Percentiles rank a stretch among this genome's conserved stretches.
These are phyloP conservation scores for Brasenia schreberi DNA, from an alignment of 164 flowering plant species.

Conservation along the genomic window DNA sequence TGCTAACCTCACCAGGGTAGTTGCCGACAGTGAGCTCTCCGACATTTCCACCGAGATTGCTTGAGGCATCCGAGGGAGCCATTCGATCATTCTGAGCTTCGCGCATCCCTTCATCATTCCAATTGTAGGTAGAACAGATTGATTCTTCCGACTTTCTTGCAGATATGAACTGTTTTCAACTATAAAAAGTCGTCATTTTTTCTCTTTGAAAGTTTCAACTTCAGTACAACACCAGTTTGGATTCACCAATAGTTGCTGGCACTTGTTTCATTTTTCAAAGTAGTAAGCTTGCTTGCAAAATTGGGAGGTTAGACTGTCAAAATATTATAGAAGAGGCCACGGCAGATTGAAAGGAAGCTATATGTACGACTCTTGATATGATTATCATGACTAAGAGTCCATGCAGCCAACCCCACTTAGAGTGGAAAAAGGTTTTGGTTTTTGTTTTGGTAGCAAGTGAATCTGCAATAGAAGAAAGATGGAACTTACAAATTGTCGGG, in stretches of 20 bases:
- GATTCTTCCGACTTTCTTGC: neutral
- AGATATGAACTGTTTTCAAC: neutral
- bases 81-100: neutral
- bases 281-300: no score
- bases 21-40: neutral
- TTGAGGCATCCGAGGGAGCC: neutral
- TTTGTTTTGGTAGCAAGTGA: no score
- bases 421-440: no score
- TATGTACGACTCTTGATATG: no score
- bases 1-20: neutral
- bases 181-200: neutral
- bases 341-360: no score
- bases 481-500: neutral
- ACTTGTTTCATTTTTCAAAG: no score
- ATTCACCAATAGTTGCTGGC: no score
- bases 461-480: neutral
- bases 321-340: no score
- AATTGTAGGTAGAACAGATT: neutral
- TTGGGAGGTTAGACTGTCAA: no score
- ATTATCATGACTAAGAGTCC: no score
- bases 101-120: neutral
- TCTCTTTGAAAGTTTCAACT: neutral
- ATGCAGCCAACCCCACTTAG: no score
- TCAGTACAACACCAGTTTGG: no score
- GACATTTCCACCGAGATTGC: neutral